Evolutionary conservation across 805 yeast genomes (phyloP), one percentile per base, ranked within the genome.

Genomic region (Brettanomyces anomalus): DNA sequence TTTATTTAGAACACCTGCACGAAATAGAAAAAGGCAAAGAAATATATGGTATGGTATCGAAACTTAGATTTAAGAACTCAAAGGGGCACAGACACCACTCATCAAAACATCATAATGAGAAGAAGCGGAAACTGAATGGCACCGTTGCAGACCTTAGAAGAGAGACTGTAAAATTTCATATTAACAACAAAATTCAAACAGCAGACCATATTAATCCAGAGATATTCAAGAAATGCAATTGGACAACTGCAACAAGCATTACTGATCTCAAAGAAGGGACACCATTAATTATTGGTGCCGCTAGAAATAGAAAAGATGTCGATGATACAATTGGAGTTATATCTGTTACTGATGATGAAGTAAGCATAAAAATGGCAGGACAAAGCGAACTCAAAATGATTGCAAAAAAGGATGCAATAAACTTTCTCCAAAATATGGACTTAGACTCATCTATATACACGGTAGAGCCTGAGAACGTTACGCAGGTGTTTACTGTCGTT

Each of bases 11-110:
- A n/a, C n/a, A n/a, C n/a, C n/a, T n/a, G n/a, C n/a, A n/a, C n/a
- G n/a, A 24, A 24, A 24, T 24, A 2, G 10, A 24, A 11, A 7
- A 11, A 24, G 10, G 10, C 6, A 24, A 7, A 24, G 6, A 2
- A 24, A 24, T 7, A 24, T 24, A 3, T n/a, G 13, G 14, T 20
- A 61, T 63, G 67, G 66, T 59, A 2, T 48, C 61, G 2, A 62
- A 58, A 44, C 50, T 63, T 10, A 43, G 46, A 4, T 63, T 63
- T 41, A 63, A 63, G 45, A 63, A 64, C 2, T 60, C 57, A 15
- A 54, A 49, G 33, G 51, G 44, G 39, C 42, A 45, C 26, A 41
- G 41, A 16, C 59, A 54, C 42, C 46, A n/a, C 7, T 32, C 34
- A 16, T 6, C 15, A n/a, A n/a, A 36, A 11, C 31, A 24, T 3